These are phyloP conservation scores for Euphrasia arctica DNA, from an alignment of 305 asterid species.

Conservation along the genomic window DNA sequence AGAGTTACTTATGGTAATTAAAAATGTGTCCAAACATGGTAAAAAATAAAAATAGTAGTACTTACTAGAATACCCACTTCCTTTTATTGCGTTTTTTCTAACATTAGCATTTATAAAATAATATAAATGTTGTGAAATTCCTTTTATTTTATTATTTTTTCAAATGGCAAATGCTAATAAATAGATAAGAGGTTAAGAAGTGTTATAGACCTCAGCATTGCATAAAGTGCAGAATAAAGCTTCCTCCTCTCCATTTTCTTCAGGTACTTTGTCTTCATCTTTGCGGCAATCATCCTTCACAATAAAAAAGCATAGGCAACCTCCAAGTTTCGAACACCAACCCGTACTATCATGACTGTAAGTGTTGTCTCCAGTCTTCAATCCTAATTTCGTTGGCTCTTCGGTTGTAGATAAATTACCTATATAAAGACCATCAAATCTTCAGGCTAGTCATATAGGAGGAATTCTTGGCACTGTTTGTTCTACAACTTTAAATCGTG, in stretches of 20 bases:
- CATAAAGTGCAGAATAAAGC: constrained; percentile 95
- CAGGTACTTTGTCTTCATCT: constrained; percentile 49
- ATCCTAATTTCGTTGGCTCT: constrained; percentile 55
- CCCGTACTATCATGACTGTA: constrained; percentile 39
- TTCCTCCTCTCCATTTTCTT: constrained; percentile 72
- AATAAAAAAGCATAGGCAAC: constrained; percentile 65
- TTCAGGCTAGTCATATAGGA: not conserved
- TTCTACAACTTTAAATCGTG: no score
- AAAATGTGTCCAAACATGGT: not conserved
- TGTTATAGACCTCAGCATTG: constrained; percentile 66
- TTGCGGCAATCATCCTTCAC: constrained; percentile 79
- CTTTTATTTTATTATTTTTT: no score
- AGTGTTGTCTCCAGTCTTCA: constrained; percentile 50
- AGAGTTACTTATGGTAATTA: not conserved
- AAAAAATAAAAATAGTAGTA: no score
- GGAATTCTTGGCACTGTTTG: not conserved
- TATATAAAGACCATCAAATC: constrained; percentile 31
- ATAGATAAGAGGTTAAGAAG: not conserved
- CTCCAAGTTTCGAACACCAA: constrained; percentile 59
- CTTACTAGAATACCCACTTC: not conserved
- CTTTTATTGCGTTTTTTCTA: no score
- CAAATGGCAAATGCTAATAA: not conserved
- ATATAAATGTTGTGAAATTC: not conserved
- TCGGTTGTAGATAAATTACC: constrained; percentile 52
- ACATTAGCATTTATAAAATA: not conserved